Percentiles rank a stretch among this genome's conserved stretches.
These are phyloP conservation scores for Quercus variabilis DNA, from an alignment of 306 rosid species.

Conservation along the genomic window DNA sequence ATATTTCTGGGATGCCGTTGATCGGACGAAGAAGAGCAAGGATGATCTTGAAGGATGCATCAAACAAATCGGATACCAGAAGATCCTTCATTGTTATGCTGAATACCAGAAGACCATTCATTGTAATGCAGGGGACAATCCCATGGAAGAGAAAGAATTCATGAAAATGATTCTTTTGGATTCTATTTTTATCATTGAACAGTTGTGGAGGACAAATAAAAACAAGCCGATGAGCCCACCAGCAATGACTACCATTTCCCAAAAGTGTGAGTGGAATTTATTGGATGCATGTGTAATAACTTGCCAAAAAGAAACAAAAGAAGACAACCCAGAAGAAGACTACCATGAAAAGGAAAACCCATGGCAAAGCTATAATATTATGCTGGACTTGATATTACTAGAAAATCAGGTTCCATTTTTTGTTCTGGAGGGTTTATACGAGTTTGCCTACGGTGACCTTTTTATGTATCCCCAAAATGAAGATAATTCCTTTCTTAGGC, in stretches of 20 bases:
- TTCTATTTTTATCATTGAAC: conserved; percentile 23
- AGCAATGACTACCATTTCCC: too few relatives aligned
- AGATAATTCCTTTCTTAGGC: neutral
- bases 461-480: too few relatives aligned
- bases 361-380: neutral
- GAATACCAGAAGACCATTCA: neutral
- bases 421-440: conserved; percentile 5
- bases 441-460: accelerated
- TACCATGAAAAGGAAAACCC: too few relatives aligned
- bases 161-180: neutral
- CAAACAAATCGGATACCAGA: neutral
- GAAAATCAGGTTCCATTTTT: conserved; percentile 33
- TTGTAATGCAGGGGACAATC: neutral
- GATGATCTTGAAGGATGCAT: neutral
- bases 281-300: too few relatives aligned
- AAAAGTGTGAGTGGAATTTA: too few relatives aligned
- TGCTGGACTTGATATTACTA: conserved; percentile 19
- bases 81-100: neutral
- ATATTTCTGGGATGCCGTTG: neutral
- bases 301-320: too few relatives aligned
- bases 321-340: too few relatives aligned
- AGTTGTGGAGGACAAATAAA: too few relatives aligned
- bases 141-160: neutral
- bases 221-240: too few relatives aligned
- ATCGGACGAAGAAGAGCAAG: neutral